Base-by-base conservation (phyloP, 1,284 basidiomycete genomes). In the Rhodotorula sp. region DNA sequence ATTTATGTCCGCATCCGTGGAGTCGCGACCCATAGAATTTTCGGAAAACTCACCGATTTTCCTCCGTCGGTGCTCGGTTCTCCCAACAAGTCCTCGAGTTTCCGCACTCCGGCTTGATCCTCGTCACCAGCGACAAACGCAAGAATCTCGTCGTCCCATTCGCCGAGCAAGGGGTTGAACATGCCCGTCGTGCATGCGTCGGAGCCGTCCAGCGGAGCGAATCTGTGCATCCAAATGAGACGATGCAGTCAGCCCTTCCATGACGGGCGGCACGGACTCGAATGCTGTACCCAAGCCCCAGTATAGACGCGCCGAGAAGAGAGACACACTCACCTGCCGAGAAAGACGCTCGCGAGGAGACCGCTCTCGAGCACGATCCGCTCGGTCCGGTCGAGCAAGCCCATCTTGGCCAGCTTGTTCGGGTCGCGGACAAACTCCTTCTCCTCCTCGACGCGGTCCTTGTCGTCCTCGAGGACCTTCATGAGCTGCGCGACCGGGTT, bases 101-200 rank as follows among this genome's bases (percentile, higher is more conserved):
- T 82, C 5, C 34, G 20, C 23, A 10, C 49, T 20, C 48, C 15
- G 16, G 47, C 18, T 34, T n/a, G 26, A 6, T 16, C 39, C 1
- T 2, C 49, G 39, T 51, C 14, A 14, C 47, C 47, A 51, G 56
- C 64, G 60, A 70, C 54, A 46, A 67, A 75, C 0, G 69, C 67
- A 65, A 92, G 82, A 3, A 90, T 86, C 16, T 84, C 86, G 59
- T 91, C 89, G 73, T 92, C 90, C 91, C 91, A 92, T 47, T 78
- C 78, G 21, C 79, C 65, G 12, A 75, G 70, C 16, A 74, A 77
- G 58, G 90, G 87, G 8, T 87, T 84, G 89, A 90, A 91, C 81
- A 92, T 84, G 3, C 89, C 89, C 0, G 89, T 90, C 0, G 88
- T 86, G 76, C 87, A 88, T 0, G 90, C 90, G 79, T 92, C 91